A percentile compares a stretch with the other conserved stretches of the same genome.
phyloP scores from a whole-genome alignment of 805 yeast genomes.

The Suhomyces sp. region DNA sequence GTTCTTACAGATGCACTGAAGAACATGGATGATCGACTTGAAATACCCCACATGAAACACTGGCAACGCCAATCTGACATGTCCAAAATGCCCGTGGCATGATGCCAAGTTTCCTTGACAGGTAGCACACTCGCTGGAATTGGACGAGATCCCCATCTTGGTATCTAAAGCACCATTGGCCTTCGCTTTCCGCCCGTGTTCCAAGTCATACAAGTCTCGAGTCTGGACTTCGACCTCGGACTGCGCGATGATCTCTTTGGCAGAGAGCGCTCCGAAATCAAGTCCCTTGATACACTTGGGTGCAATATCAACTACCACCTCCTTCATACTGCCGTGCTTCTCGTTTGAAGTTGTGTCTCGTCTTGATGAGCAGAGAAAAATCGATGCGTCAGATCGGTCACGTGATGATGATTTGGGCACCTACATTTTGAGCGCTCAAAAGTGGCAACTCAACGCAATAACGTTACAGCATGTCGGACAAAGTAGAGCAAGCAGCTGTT shows the following conservation, averaged over 20 bases:
- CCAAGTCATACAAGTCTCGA: slow-evolving; percentile 87
- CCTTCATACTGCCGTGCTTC: slow-evolving; percentile 29
- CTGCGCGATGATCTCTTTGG: slow-evolving; percentile 87
- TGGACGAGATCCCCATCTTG: slow-evolving; percentile 90
- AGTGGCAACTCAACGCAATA: background rate
- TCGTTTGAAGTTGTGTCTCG: background rate
- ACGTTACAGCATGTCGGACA: slow-evolving; percentile 6
- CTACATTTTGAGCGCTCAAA: background rate
- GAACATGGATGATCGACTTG: slow-evolving; percentile 80
- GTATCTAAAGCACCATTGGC: slow-evolving; percentile 86
- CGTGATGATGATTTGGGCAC: background rate
- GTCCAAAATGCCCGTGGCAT: slow-evolving; percentile 99
- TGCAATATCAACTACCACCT: slow-evolving; percentile 67
- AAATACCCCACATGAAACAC: slow-evolving; percentile 98
- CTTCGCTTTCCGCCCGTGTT: slow-evolving; percentile 82
- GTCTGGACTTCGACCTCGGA: slow-evolving; percentile 92
- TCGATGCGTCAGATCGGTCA: background rate
- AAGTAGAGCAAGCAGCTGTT: slow-evolving; percentile 5
- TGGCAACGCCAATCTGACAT: slow-evolving; percentile 86
- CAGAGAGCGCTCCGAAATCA: slow-evolving; percentile 89
- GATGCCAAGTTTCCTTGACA: slow-evolving; percentile 90
- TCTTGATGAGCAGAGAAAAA: slow-evolving; percentile 4
- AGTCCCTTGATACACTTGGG: slow-evolving; percentile 90
- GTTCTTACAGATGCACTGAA: slow-evolving; percentile 87
- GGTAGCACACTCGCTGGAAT: slow-evolving; percentile 80